Base-by-base conservation (phyloP, 805 yeast species). In the Candida peoriensis region DNA sequence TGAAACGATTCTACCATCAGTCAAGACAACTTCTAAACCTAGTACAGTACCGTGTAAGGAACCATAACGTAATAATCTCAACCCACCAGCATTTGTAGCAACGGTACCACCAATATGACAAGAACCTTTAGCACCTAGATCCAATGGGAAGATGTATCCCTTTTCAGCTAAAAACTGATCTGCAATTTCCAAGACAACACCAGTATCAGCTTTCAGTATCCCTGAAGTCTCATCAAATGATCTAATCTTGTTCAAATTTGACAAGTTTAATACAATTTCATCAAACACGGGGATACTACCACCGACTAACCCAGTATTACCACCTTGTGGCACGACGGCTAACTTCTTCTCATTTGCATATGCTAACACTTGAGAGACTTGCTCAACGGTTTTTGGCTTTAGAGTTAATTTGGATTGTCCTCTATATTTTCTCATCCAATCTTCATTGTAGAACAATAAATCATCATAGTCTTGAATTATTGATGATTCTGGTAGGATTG, bases 31-130 rank as follows among this genome's bases (percentile, higher is more conserved):
- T 62, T 89, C 97, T 37, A 89, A 66, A 2, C 97, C 97, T 31
- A 89, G 64, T 0, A 89, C 95, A 16, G 87, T 66, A 4, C 97
- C 97, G 54, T 90, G 97, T 45, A 89, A 71, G 6, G 95, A 85
- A 3, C 97, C 97, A 56, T 87, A 89, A 48, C 95, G 72, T 42
- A 89, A 63, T 33, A 89, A 67, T 54, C 97, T 69, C 49, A 89
- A 70, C 1, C 97, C 97, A 54, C 97, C 97, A 5, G 97, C 97
- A 57, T 90, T 90, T 14, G 96, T 87, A 14, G 96, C 95, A 28
- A 87, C 90, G 35, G 80, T 84, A 45, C 97, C 97, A 47, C 97
- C 97, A 42, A 90, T 80, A 48, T 86, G 95, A 57, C 97, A 90
- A 2, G 96, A 86, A 11, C 97, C 97, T 63, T 89, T 89, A 24